Evolutionary conservation across 495 filamentous ascomycete genomes (phyloP).

Genomic region (Alectoria sarmentosa): DNA sequence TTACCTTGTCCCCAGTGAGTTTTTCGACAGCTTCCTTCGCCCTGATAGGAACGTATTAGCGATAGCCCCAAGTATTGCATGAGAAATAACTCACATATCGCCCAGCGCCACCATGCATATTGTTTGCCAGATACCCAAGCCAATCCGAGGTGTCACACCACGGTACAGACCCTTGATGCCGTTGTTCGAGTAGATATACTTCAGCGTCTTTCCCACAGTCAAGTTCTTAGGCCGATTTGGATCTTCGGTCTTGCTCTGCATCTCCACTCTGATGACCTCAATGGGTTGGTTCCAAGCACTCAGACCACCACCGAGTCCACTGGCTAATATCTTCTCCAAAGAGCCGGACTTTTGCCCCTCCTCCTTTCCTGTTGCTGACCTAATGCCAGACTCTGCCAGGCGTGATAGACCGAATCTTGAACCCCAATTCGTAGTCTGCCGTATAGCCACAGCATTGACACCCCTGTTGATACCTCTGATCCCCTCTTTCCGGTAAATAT

Average conservation of each 20-base stretch:
- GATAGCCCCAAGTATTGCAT: neutral
- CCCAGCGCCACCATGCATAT: slow-evolving; percentile 99
- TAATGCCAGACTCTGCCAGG: slow-evolving; percentile 83
- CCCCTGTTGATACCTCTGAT: slow-evolving; percentile 96
- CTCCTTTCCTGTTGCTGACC: slow-evolving; percentile 72
- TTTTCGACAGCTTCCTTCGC: slow-evolving; percentile 97
- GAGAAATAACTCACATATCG: slow-evolving; percentile 72
- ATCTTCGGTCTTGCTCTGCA: slow-evolving; percentile 98
- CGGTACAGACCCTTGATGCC: slow-evolving; percentile 92
- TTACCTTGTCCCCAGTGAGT: slow-evolving; percentile 87
- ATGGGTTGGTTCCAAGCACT: slow-evolving; percentile 99
- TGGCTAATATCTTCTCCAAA: slow-evolving; percentile 84
- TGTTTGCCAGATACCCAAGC: slow-evolving; percentile 96
- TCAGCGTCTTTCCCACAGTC: slow-evolving; percentile 87
- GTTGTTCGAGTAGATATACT: slow-evolving; percentile 86
- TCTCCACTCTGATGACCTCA: slow-evolving; percentile 98
- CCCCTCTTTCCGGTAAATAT: slow-evolving; percentile 91
- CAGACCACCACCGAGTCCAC: slow-evolving; percentile 82
- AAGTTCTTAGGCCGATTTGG: slow-evolving; percentile 98
- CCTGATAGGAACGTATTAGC: slow-evolving; percentile 44
- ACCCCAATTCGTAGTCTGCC: slow-evolving; percentile 99
- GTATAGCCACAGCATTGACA: slow-evolving; percentile 96
- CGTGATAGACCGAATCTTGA: slow-evolving; percentile 89
- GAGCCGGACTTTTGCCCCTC: slow-evolving; percentile 66
- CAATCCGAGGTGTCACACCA: slow-evolving; percentile 88